These are phyloP conservation scores for Eruca vesicaria DNA, from an alignment of 441 rosid genomes.

Conservation along the genomic window DNA sequence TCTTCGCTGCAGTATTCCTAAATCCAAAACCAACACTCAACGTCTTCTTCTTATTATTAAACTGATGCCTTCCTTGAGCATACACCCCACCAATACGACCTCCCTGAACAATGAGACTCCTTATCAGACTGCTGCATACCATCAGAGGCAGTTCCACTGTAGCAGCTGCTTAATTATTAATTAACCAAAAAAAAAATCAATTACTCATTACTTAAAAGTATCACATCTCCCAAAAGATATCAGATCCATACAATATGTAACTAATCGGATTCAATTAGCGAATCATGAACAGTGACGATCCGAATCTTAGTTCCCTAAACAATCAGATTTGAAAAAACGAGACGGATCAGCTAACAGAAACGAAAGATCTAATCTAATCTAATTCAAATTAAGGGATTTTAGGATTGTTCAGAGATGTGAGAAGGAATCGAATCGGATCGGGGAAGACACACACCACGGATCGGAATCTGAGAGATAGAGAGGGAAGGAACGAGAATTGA, in stretches of 20 bases:
- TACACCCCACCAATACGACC: constrained; percentile 52
- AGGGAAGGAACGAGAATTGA: background rate
- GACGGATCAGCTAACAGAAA: constrained; percentile 16
- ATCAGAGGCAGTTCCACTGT: constrained; percentile 41
- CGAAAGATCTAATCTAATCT: background rate
- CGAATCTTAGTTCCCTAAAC: constrained; percentile 6
- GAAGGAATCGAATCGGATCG: constrained; percentile 36
- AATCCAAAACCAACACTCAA: constrained; percentile 40
- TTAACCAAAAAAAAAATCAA: background rate
- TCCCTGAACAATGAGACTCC: constrained; percentile 63
- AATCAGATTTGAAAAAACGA: background rate
- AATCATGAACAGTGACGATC: constrained; percentile 7
- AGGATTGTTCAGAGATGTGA: constrained; percentile 3
- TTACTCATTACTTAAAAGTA: background rate
- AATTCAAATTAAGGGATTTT: constrained; percentile 29
- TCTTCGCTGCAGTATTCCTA: constrained; percentile 36
- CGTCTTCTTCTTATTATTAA: constrained; percentile 31
- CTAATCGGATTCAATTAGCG: background rate
- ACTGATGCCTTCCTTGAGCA: constrained; percentile 39
- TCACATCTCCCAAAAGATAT: background rate
- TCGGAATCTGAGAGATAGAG: constrained; percentile 39
- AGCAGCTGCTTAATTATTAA: background rate
- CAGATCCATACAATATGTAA: background rate
- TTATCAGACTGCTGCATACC: constrained; percentile 68
- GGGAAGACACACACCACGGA: constrained; percentile 17